Conservation (phyloP, 164 flowering plant genomes). For the Brasenia schreberi region DNA sequence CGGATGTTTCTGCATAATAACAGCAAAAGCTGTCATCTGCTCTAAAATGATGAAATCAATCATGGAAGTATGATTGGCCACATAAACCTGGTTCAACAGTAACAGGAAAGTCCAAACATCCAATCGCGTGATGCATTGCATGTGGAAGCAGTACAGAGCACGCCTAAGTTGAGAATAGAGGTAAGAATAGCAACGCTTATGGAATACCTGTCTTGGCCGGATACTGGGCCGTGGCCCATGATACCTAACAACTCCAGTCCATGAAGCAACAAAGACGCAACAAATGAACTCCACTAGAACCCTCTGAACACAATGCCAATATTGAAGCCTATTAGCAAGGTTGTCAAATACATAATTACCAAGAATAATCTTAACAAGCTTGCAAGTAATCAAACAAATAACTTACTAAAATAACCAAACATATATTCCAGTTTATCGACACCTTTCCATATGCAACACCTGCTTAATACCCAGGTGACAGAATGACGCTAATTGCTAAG, state of each 20-base stretch:
- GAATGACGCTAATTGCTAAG: no score
- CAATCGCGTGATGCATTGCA: not conserved
- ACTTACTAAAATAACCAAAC: not conserved
- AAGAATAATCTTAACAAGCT: not conserved
- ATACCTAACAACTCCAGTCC: conserved; percentile 98
- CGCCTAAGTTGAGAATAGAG: not conserved
- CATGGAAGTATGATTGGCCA: conserved; percentile 98
- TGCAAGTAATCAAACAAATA: not conserved
- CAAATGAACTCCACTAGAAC: conserved; percentile 82
- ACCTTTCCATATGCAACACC: no score
- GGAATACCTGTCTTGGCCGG: conserved; percentile 70
- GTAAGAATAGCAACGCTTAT: not conserved
- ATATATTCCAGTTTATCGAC: no score
- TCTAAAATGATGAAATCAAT: conserved; percentile 93
- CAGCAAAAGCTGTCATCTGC: conserved; percentile 99
- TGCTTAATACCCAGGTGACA: no score
- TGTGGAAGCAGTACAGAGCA: not conserved
- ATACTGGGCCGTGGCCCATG: conserved; percentile 97
- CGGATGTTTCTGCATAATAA: conserved; percentile 98
- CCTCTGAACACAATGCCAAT: conserved; percentile 37
- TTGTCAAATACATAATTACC: no score
- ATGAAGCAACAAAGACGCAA: conserved; percentile 96
- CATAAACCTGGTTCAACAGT: conserved; percentile 62
- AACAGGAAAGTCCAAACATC: conserved; percentile 2
- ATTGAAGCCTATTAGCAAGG: no score